Evolutionary conservation across 495 filamentous ascomycete species (phyloP), one percentile per base, ranked within the genome.

Genomic region (Penicillium coffeae): DNA sequence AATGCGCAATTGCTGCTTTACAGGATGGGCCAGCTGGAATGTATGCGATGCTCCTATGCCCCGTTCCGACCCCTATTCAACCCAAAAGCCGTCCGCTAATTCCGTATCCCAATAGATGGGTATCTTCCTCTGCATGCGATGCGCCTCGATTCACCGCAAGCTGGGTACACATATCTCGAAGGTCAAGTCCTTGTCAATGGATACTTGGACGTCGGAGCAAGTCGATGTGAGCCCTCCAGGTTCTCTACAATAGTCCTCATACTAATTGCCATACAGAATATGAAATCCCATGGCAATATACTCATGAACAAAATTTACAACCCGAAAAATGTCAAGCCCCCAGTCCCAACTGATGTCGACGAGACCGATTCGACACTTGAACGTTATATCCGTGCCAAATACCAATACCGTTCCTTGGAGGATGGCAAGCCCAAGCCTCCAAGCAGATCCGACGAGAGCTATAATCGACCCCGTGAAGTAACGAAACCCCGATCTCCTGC

Each of bases 1-100:
- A 20, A 43, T 16, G 19, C 21, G 27, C 15, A 37, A 18, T 18
- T 30, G 3, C 21, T 8, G 34, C 38, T 21, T 7, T n/a, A 54
- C 58, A 96, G 91, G 83, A 77, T 98, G 94, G 94, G 90, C 93
- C 68, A 96, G 90, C 77, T 98, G 93, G 91, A 97, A 87, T 68
- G 90, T 96, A 84, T 67, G 89, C 38, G 25, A 39, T 43, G 14
- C 20, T 19, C 16, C 21, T 18, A 33, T 40, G 35, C n/a, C n/a
- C 38, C 38, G 35, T 35, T 25, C 20, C 27, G 22, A 19, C 8
- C 27, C 38, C n/a, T 40, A 19, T 33, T 15, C 35, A 27, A 45
- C 25, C 50, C 18, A 27, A 25, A 21, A 40, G 40, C 54, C 65
- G 68, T 52, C 25, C 10, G 25, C 25, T 30, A 71, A 52, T 13